A percentile compares a stretch with the other conserved stretches of the same genome.
phyloP scores from a whole-genome alignment of 2,329 filamentous ascomycete genomes.

The Parafenestella ontariensis region DNA sequence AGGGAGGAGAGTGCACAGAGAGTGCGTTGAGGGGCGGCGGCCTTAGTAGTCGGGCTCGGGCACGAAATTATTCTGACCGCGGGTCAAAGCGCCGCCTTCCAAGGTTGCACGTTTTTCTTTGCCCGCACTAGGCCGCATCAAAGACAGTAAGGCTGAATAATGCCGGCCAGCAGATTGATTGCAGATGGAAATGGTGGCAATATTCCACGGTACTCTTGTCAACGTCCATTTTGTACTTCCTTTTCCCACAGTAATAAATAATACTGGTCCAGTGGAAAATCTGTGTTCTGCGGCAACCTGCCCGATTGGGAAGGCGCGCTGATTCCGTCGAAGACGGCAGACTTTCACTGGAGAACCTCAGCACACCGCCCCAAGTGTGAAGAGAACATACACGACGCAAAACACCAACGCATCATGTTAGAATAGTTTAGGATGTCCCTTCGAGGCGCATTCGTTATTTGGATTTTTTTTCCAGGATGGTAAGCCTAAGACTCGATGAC shows the following conservation, averaged over 20 bases:
- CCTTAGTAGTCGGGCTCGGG: constrained; percentile 28
- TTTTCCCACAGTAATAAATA: neutral
- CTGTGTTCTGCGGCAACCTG: neutral
- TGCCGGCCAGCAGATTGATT: neutral
- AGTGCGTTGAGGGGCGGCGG: constrained; percentile 14
- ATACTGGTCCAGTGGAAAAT: neutral
- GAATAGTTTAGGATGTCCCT: too few relatives aligned
- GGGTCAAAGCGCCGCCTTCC: constrained; percentile 21
- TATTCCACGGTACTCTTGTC: neutral
- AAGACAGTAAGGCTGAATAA: neutral
- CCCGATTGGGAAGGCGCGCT: neutral
- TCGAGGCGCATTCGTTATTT: neutral
- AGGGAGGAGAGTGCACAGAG: constrained; percentile 20
- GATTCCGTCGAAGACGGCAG: neutral
- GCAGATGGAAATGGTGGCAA: neutral
- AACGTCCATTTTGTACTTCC: neutral
- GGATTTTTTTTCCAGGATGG: neutral
- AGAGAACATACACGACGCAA: neutral
- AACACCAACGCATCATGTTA: neutral
- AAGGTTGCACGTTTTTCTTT: constrained; percentile 27
- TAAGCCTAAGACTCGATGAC: neutral
- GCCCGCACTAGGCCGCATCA: constrained; percentile 19
- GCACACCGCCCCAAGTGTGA: neutral
- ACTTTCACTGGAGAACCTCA: neutral
- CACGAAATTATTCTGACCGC: constrained; percentile 34